These are phyloP conservation scores for Apophysomyces elegans DNA, from an alignment of 371 early-diverging fungal species.

Conservation along the genomic window DNA sequence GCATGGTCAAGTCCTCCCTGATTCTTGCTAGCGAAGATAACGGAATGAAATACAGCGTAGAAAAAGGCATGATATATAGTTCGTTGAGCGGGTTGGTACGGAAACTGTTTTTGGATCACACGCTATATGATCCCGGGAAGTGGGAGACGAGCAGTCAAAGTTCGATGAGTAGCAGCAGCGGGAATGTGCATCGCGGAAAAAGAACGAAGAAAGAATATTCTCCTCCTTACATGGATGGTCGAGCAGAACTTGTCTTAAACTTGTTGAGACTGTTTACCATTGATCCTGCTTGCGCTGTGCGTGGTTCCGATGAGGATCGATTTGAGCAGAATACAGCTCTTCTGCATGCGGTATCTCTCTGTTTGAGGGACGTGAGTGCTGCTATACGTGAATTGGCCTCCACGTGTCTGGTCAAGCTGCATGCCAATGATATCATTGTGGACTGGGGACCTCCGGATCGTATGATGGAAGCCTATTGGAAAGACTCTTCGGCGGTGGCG, in stretches of 20 bases:
- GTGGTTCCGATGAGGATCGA: slow-evolving; percentile 38
- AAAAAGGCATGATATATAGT: slow-evolving; percentile 59
- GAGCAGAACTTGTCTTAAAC: slow-evolving; percentile 66
- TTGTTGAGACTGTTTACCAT: slow-evolving; percentile 70
- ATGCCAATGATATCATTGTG: slow-evolving; percentile 53
- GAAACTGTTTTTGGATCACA: slow-evolving; percentile 59
- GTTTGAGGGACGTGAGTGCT: slow-evolving; percentile 56
- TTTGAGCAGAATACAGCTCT: slow-evolving; percentile 63
- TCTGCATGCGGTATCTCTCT: slow-evolving; percentile 63
- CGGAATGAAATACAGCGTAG: slow-evolving; percentile 66
- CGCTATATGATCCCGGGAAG: slow-evolving; percentile 33
- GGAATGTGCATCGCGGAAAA: slow-evolving; percentile 18
- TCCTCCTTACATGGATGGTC: slow-evolving; percentile 49
- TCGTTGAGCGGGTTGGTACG: slow-evolving; percentile 65
- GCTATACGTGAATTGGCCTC: slow-evolving; percentile 66
- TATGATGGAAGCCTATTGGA: slow-evolving; percentile 67
- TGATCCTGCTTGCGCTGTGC: slow-evolving; percentile 67
- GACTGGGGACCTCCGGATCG: slow-evolving; percentile 57
- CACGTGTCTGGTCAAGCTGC: slow-evolving; percentile 64
- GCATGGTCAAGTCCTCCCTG: slow-evolving; percentile 70
- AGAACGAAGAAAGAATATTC: slow-evolving; percentile 34
- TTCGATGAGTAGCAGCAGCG: slow-evolving; percentile 11
- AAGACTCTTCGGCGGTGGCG: slow-evolving; percentile 53
- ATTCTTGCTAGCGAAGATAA: slow-evolving; percentile 68
- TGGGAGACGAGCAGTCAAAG: slow-evolving; percentile 10